Percentiles rank a stretch among this genome's conserved stretches.
Evolutionary conservation across 169 alveolate genomes (phyloP).

Genomic region (Condylostoma magnum): DNA sequence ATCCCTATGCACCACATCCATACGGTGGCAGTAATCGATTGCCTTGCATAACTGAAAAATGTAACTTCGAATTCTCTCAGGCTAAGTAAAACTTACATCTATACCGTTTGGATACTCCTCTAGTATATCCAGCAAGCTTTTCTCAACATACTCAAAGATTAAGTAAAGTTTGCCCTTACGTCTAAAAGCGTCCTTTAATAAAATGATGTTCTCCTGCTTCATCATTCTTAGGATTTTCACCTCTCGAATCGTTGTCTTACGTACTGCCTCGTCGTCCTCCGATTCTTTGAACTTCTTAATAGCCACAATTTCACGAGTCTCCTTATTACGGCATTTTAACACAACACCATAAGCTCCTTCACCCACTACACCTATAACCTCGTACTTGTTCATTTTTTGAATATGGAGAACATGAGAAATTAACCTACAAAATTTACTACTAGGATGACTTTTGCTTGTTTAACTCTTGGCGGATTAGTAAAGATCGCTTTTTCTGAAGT

Average conservation of each 20-base stretch:
- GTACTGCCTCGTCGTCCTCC: slow-evolving; percentile 81
- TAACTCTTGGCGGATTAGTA: background rate
- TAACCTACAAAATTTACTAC: too few relatives aligned
- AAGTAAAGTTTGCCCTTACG: slow-evolving; percentile 73
- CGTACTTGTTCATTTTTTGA: slow-evolving; percentile 77
- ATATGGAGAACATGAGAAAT: too few relatives aligned
- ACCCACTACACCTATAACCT: slow-evolving; percentile 82
- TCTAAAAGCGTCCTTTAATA: slow-evolving; percentile 81
- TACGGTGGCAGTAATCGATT: slow-evolving; percentile 74
- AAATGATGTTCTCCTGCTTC: slow-evolving; percentile 78
- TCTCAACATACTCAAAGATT: slow-evolving; percentile 81
- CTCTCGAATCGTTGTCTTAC: slow-evolving; percentile 83
- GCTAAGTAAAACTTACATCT: too few relatives aligned
- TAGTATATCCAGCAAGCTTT: slow-evolving; percentile 70
- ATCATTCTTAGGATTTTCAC: slow-evolving; percentile 76
- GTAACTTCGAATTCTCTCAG: slow-evolving; percentile 52
- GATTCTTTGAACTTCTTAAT: slow-evolving; percentile 74
- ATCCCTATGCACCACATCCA: slow-evolving; percentile 78
- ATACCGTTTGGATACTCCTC: slow-evolving; percentile 76
- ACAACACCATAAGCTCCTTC: slow-evolving; percentile 89
- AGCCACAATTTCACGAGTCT: slow-evolving; percentile 72
- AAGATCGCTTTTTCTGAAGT: background rate
- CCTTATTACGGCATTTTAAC: slow-evolving; percentile 74
- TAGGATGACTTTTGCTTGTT: too few relatives aligned
- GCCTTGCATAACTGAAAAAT: slow-evolving; percentile 74